Conservation (phyloP, 805 yeast species). For the Scheffersomyces stipitis region DNA sequence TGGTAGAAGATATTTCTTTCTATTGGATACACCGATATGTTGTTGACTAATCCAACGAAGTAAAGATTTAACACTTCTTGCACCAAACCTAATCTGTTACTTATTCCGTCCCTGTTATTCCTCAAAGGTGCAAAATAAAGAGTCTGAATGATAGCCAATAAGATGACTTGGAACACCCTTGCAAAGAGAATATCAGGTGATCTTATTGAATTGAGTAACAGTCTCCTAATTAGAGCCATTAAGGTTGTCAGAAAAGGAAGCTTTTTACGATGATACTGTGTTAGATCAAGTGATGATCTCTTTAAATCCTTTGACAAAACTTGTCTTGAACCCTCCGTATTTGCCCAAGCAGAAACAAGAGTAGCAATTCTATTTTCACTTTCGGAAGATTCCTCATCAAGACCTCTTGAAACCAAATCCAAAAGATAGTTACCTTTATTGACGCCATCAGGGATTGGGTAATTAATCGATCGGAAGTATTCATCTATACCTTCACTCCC, state of each 20-base stretch:
- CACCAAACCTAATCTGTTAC: slow-evolving; percentile 23
- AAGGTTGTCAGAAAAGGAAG: slow-evolving; percentile 8
- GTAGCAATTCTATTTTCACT: slow-evolving; percentile 20
- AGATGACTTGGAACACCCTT: slow-evolving; percentile 16
- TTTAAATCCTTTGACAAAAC: not conserved
- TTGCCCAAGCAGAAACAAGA: slow-evolving; percentile 29
- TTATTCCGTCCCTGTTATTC: slow-evolving; percentile 18
- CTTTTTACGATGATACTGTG: slow-evolving; percentile 1
- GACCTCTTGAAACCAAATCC: slow-evolving; percentile 45
- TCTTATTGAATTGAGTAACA: slow-evolving; percentile 18
- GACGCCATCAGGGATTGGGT: slow-evolving; percentile 10
- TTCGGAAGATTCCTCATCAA: slow-evolving; percentile 23
- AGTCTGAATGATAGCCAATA: slow-evolving; percentile 19
- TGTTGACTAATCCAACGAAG: slow-evolving; percentile 26
- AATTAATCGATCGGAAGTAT: slow-evolving; percentile 12
- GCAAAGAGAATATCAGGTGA: slow-evolving; percentile 20
- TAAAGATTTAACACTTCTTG: slow-evolving; percentile 23
- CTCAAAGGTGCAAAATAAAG: slow-evolving; percentile 24
- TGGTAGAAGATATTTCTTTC: slow-evolving; percentile 26
- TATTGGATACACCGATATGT: slow-evolving; percentile 21
- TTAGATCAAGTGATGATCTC: not conserved
- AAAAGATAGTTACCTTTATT: slow-evolving; percentile 21
- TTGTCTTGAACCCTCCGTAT: not conserved
- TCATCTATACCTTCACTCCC: slow-evolving; percentile 5
- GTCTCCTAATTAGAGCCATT: slow-evolving; percentile 15